Evolutionary conservation across 495 filamentous ascomycete species (phyloP), one percentile per base, ranked within the genome.

Genomic region (Sordaria brevicollis): DNA sequence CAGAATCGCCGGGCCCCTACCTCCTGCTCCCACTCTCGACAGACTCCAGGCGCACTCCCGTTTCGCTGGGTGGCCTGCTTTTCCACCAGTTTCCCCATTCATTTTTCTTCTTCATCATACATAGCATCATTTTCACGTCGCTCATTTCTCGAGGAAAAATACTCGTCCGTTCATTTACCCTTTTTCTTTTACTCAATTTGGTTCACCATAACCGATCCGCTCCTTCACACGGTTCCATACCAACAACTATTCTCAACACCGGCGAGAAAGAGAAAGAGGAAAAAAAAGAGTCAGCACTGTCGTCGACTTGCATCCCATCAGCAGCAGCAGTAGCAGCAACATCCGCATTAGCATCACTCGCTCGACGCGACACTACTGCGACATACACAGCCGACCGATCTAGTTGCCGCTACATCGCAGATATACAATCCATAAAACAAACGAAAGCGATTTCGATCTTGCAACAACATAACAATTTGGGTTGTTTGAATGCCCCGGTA

Each of bases 401-500:
- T n/a, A 66, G 43, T 21, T 35, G 67, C 49, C 41, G 35, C 13
- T 41, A 62, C 34, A 71, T 35, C 65, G 43, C 43, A 65, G 36
- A 35, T 39, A 33, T 43, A 31, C 11, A 62, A n/a, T n/a, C 11
- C 1, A 21, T 31, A 15, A 25, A 15, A 3, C 5, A 31, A 19
- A 57, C 5, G 25, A 62, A 62, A 62, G 25, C 49, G 49, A 8
- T 62, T 62, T 31, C 25, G 49, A 62, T 62, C 25, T 62, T 62
- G 25, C 49, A 5, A 8, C 13, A 31, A 6, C 25, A 62, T 5
- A 62, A 62, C 65, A 25, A 41, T 19, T 37, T 19, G 33, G 19
- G 36, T 31, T 38, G 65, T 37, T 72, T 80, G 79, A 73, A 81
- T 81, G 79, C 75, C 70, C 76, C 74, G 76, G 65, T 79, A 78